Evolutionary conservation across 208 protist genomes (phyloP), one percentile per base, ranked within the genome.

Genomic region (Leishmania tropica): DNA sequence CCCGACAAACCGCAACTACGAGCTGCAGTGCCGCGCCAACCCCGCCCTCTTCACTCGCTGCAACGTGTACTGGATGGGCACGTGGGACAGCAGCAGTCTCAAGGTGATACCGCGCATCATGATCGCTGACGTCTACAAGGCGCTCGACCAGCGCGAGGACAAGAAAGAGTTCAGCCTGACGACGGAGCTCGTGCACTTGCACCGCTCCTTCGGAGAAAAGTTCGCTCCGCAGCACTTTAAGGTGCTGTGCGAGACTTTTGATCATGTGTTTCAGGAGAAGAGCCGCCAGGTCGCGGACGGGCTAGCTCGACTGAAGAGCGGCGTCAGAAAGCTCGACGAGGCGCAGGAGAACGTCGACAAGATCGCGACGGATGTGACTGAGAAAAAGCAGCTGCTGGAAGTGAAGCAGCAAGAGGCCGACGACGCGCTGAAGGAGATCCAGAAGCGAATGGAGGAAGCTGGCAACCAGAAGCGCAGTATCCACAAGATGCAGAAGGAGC

Each of bases 31-130:
- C 85, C 93, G 98, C 79, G 92, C 94, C 51, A 99, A 99, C 88
- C 99, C 99, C 7, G 98, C 99, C 21, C 93, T 99, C 47, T 99
- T 97, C 91, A 99, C 98, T 37, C 88, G 93, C 47, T 99, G 98
- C 89, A 95, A 94, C 74, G 97, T 99, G 58, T 96, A 99, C 88
- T 99, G 99, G 98, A 95, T 99, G 87, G 98, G 97, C 2, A 86
- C 88, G 28, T 99, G 98, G 98, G 86, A 94, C 42, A 91, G 75
- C 40, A 91, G 90, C 37, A 97, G 96, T 79, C 92, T 99, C 73
- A 95, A 96, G 85, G 81, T 93, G 40, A 93, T 99, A 58, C 97
- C 98, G n/a, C 89, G 92, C 45, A 78, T 97, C 45, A 85, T 98
- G 64, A 93, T 99, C 78, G 72, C 76, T 58, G 89, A 96, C 79